Evolutionary conservation across 805 yeast species (phyloP).

Genomic region (Wickerhamomyces mucosus): DNA sequence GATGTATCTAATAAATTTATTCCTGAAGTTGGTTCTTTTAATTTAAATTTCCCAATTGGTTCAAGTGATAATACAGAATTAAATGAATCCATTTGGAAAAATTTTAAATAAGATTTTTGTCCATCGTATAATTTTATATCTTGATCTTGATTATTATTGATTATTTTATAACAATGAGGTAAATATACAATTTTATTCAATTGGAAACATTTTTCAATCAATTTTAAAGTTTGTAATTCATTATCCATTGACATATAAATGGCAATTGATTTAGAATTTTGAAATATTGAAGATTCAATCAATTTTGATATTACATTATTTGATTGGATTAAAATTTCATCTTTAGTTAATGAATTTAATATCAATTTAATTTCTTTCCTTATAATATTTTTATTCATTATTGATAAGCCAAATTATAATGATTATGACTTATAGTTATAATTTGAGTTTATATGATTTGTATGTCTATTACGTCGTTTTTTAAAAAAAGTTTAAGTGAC

Average conservation of each 20-base stretch:
- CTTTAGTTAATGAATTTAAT: constrained; percentile 11
- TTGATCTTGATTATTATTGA: no score
- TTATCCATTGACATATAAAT: constrained; percentile 66
- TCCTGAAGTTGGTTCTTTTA: constrained; percentile 55
- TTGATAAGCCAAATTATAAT: no score
- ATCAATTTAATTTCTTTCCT: constrained; percentile 13
- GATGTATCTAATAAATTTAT: constrained; percentile 16
- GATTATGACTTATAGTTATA: no score
- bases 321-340: constrained; percentile 20
- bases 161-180: constrained; percentile 38
- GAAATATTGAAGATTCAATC: constrained; percentile 25
- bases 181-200: constrained; percentile 45
- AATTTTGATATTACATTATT: constrained; percentile 11
- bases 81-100: constrained; percentile 38
- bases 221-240: constrained; percentile 53
- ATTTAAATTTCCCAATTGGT: constrained; percentile 60
- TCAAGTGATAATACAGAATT: constrained; percentile 34
- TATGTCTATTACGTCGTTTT: no score
- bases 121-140: constrained; percentile 20
- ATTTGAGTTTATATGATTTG: no score
- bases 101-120: constrained; percentile 39
- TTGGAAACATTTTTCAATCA: constrained; percentile 44
- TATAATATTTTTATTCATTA: no score
- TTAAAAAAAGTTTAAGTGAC: no score
- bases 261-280: constrained; percentile 41